phyloP scores from a whole-genome alignment of 2,329 filamentous ascomycete genomes.

The Diaporthe humulicola region DNA sequence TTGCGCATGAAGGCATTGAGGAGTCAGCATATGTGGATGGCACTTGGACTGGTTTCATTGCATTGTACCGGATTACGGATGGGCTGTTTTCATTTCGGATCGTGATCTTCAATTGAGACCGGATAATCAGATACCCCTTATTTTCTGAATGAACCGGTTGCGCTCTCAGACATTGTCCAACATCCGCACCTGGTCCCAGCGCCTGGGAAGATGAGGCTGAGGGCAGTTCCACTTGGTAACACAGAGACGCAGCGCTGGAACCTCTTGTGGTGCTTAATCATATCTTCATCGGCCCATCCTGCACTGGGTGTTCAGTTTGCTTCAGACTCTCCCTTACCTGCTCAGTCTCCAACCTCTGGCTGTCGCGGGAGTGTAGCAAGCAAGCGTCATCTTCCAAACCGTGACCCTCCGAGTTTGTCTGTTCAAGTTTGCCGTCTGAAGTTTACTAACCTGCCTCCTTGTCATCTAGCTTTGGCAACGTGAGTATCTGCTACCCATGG shows the following conservation, averaged over 20 bases:
- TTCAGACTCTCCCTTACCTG: not conserved
- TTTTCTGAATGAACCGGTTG: conserved; percentile 7
- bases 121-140: conserved; percentile 36
- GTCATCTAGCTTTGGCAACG: not conserved
- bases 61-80: conserved; percentile 21
- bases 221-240: conserved; percentile 21
- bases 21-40: conserved; percentile 14
- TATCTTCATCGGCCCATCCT: not conserved
- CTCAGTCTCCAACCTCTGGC: not conserved
- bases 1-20: not conserved
- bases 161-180: conserved; percentile 30
- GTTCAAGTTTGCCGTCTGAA: conserved; percentile 36
- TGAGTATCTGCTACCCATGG: conserved; percentile 5
- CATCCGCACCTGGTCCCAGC: not conserved
- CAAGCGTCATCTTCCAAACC: not conserved
- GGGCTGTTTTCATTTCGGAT: conserved; percentile 10
- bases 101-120: not conserved
- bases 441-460: not conserved
- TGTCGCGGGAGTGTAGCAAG: not conserved
- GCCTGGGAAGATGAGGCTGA: conserved; percentile 35
- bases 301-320: not conserved
- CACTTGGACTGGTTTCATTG: not conserved
- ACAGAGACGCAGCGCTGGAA: conserved; percentile 34
- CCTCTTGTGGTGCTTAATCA: conserved; percentile 3
- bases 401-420: conserved; percentile 11